Evolutionary conservation across 257 asterid genomes (phyloP), one percentile per base, ranked within the genome.

Genomic region (Dorcoceras hygrometricum): DNA sequence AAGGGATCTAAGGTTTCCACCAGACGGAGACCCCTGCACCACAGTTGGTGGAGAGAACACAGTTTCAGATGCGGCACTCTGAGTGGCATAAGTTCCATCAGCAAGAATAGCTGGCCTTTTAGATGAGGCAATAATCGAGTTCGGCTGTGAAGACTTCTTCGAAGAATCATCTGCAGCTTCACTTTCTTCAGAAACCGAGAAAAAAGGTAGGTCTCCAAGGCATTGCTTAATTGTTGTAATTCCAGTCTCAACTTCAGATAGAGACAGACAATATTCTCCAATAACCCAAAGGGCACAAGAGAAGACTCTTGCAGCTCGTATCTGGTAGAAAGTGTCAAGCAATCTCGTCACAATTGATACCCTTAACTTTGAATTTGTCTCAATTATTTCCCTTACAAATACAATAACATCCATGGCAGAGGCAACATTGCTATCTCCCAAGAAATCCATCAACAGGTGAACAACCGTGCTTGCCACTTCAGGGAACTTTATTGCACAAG

Each of bases 401-500:
- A 91, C 74, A 63, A 73, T 89, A 67, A 91, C 98, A 61, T 91
- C 96, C 87, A 91, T 75, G 0, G 98, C 96, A 51, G 98, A 91
- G 66, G 95, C 96, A 9, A 91, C 86, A 69, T 89, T 91, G 86
- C 75, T 89, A 79, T 91, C 98, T 65, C 98, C 98, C 86, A 91
- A 77, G 89, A 91, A 91, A 81, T 91, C 98, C 98, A 91, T 91
- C 85, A 91, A 78, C 68, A 91, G 72, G 72, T 91, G 98, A 61
- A 91, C 98, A 67, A 91, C 98, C 1, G 98, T 91, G 79, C 95
- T 91, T 66, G 98, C 98, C n/a, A 91, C 98, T 73, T 91, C 98
- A 23, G 98, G 96, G 84, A 91, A 91, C 76, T 89, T 91, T 65
- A 91, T 83, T 3, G 98, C 98, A 81, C 98, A 91, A 11, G 89